phyloP scores from a whole-genome alignment of 2,329 filamentous ascomycete species.

The Exserohilum turcica region DNA sequence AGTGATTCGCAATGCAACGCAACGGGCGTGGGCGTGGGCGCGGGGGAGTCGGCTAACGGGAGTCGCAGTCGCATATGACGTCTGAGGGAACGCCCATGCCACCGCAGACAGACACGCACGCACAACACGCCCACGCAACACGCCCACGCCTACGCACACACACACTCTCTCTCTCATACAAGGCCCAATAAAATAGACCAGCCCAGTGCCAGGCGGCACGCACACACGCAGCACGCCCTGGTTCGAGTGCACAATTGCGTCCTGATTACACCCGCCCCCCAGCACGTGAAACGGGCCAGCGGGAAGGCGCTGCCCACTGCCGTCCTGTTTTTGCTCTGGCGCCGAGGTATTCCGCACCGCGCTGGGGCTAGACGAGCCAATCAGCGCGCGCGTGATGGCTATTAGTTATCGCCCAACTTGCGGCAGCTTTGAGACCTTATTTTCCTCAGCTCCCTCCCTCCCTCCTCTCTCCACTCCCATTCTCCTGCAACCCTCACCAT shows the following conservation, averaged over 20 bases:
- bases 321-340: conserved; percentile 28
- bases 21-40: too few relatives aligned
- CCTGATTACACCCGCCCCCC: conserved; percentile 18
- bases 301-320: conserved; percentile 36
- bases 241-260: conserved; percentile 16
- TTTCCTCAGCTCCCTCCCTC: conserved; percentile 41
- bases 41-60: conserved; percentile 13
- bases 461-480: conserved; percentile 46
- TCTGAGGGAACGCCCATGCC: conserved; percentile 7
- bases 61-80: conserved; percentile 12
- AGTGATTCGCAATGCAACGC: neutral
- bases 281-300: conserved; percentile 42
- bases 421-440: conserved; percentile 45
- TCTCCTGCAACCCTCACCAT: conserved; percentile 56
- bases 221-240: neutral
- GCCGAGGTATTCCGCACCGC: conserved; percentile 37
- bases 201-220: neutral
- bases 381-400: conserved; percentile 35
- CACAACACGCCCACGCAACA: neutral
- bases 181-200: neutral
- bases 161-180: neutral
- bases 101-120: neutral
- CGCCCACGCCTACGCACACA: neutral
- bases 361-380: conserved; percentile 37
- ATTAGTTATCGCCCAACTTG: conserved; percentile 44